Conservation (phyloP, 306 rosid genomes). For the Castanospermum australe region DNA sequence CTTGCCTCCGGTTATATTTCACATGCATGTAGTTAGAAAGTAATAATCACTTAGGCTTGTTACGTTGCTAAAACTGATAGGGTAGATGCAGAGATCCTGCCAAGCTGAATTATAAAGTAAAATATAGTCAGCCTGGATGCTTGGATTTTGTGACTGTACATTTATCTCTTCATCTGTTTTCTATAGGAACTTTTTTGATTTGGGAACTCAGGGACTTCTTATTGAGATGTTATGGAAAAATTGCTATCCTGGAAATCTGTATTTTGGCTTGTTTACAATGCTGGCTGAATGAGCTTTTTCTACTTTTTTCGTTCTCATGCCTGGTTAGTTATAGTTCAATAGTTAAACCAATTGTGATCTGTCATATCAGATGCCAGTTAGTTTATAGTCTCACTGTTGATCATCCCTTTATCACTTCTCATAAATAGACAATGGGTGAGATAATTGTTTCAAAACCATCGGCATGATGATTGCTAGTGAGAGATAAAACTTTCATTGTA, state of each 20-base stretch:
- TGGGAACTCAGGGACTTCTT: background rate
- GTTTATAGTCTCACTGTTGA: constrained; percentile 5
- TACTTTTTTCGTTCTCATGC: background rate
- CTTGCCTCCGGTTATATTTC: background rate
- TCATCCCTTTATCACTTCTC: background rate
- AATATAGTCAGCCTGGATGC: background rate
- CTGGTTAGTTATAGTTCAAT: background rate
- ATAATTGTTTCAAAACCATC: background rate
- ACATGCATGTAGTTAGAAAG: background rate
- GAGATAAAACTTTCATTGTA: background rate
- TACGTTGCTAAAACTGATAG: background rate
- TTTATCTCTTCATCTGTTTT: too few relatives aligned
- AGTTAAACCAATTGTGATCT: background rate
- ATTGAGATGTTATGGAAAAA: background rate
- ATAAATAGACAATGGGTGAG: background rate
- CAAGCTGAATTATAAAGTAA: background rate
- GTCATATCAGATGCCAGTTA: background rate
- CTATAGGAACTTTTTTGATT: background rate
- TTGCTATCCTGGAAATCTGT: background rate
- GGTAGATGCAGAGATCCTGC: background rate
- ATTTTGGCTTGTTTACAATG: background rate
- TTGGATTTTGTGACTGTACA: background rate
- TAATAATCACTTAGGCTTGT: background rate
- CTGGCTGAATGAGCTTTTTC: background rate
- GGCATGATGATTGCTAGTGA: constrained; percentile 5